These are phyloP conservation scores for Proliferodiscus dingleyae DNA, from an alignment of 2,329 filamentous ascomycete species.

Conservation along the genomic window DNA sequence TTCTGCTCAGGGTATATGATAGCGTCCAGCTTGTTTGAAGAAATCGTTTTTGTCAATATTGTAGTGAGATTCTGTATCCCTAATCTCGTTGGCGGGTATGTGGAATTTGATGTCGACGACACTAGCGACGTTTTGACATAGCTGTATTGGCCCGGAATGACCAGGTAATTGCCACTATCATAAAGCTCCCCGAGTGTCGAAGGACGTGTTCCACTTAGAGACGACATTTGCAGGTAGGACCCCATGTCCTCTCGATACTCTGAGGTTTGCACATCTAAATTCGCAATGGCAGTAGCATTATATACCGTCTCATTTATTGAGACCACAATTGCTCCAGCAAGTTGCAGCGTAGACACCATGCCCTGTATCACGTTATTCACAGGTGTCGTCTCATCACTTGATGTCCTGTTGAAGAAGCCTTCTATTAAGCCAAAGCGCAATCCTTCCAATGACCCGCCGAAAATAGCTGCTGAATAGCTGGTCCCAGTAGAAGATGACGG, in stretches of 20 bases:
- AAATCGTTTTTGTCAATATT: constrained; percentile 47
- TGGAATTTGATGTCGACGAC: constrained; percentile 47
- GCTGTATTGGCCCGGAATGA: constrained; percentile 54
- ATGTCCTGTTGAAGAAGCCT: constrained; percentile 53
- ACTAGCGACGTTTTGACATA: constrained; percentile 46
- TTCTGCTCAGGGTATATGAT: constrained; percentile 61
- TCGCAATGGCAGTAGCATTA: constrained; percentile 45
- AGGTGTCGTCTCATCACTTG: constrained; percentile 47
- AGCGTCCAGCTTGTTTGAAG: constrained; percentile 45
- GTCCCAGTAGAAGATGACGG: constrained; percentile 37
- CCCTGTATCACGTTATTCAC: constrained; percentile 50
- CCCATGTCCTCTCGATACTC: constrained; percentile 55
- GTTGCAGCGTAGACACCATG: constrained; percentile 41
- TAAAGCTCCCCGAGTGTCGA: constrained; percentile 46
- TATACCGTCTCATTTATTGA: constrained; percentile 46
- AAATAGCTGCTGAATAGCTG: constrained; percentile 41
- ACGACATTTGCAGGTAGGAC: constrained; percentile 46
- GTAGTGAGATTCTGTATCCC: constrained; percentile 49
- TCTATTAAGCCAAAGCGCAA: constrained; percentile 37
- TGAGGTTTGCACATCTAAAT: constrained; percentile 55
- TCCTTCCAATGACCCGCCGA: constrained; percentile 32
- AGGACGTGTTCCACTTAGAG: constrained; percentile 40
- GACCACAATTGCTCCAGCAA: constrained; percentile 45
- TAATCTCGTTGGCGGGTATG: constrained; percentile 43
- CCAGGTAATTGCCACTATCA: constrained; percentile 47